These are phyloP conservation scores for Podaxis sp. DNA, from an alignment of 768 basidiomycete genomes.

Conservation along the genomic window DNA sequence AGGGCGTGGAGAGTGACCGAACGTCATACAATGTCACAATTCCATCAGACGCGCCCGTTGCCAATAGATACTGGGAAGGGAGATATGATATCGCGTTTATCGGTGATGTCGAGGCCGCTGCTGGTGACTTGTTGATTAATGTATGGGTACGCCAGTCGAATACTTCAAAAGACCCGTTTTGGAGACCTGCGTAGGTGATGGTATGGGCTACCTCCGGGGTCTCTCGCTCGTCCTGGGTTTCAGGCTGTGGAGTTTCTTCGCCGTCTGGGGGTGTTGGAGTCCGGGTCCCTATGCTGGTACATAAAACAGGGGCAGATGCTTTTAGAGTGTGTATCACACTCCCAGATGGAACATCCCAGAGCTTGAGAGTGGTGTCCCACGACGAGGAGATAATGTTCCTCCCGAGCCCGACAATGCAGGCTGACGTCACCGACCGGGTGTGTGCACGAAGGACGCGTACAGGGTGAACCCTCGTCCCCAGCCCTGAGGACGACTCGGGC, in stretches of 20 bases:
- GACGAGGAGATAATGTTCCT: constrained; percentile 65
- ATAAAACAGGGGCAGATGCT: constrained; percentile 41
- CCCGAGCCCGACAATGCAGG: constrained; percentile 64
- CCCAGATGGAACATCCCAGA: constrained; percentile 26
- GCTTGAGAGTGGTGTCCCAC: constrained; percentile 64
- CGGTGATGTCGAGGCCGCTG: constrained; percentile 11
- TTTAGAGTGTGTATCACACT: constrained; percentile 40
- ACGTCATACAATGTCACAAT: constrained; percentile 57
- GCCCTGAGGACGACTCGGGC: constrained; percentile 12
- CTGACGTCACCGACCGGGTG: constrained; percentile 60
- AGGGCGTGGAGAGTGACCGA: constrained; percentile 37
- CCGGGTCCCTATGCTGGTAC: constrained; percentile 44
- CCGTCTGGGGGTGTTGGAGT: constrained; percentile 29
- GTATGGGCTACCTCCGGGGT: constrained; percentile 47
- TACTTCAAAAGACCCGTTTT: constrained; percentile 51
- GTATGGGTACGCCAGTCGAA: constrained; percentile 53
- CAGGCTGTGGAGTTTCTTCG: constrained; percentile 18
- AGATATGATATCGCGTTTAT: constrained; percentile 50
- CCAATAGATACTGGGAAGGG: constrained; percentile 41
- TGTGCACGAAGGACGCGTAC: constrained; percentile 68
- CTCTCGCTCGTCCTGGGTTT: constrained; percentile 34
- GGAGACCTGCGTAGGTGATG: constrained; percentile 52
- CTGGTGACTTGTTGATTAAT: constrained; percentile 15
- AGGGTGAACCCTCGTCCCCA: constrained; percentile 39
- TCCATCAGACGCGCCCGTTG: constrained; percentile 58